Percentiles rank a stretch among this genome's conserved stretches.
Evolutionary conservation across 2,329 filamentous ascomycete genomes (phyloP).

Genomic region (Pestalotiopsis sp.): DNA sequence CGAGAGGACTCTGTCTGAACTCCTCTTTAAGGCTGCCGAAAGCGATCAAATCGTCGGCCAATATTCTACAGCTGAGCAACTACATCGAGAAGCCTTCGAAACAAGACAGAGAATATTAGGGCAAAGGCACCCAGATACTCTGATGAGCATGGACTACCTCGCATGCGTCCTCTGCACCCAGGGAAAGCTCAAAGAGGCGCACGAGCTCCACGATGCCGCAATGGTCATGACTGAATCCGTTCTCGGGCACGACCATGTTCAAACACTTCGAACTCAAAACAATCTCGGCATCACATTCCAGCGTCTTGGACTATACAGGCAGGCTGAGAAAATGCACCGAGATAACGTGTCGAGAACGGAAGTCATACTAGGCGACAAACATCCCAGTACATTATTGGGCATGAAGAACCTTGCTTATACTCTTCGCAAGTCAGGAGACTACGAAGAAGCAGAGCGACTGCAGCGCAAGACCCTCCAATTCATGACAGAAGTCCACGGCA

Average conservation of each 20-base stretch:
- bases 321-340: neutral
- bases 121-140: neutral
- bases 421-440: neutral
- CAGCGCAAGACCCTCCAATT: neutral
- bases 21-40: neutral
- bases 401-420: neutral
- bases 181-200: neutral
- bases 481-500: neutral
- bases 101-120: neutral
- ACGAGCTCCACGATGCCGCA: neutral
- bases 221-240: neutral
- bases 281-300: neutral
- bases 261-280: neutral
- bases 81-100: neutral
- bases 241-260: neutral
- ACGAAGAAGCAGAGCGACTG: neutral
- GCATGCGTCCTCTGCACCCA: neutral
- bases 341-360: neutral
- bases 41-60: neutral
- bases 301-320: neutral
- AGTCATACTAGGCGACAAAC: neutral
- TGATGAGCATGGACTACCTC: neutral
- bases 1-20: neutral
- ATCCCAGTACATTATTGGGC: conserved; percentile 1
- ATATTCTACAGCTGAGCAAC: conserved; percentile 1